Evolutionary conservation across 345 rosid species (phyloP), one percentile per base, ranked within the genome.

Genomic region (Crucihimalaya himalaica): DNA sequence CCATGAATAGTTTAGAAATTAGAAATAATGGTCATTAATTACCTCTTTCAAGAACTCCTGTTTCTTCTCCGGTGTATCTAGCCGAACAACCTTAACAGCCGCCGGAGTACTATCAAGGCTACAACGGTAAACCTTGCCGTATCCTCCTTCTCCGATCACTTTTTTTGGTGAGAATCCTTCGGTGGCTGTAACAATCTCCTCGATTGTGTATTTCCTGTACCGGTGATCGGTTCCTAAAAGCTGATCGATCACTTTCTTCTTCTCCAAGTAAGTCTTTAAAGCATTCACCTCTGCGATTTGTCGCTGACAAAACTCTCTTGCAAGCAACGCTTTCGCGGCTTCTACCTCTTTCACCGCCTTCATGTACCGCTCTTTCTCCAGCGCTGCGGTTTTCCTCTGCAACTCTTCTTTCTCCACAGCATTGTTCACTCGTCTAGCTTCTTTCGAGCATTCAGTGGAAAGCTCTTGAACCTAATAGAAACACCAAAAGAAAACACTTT

Each of bases 11-110:
- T n/a, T n/a, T n/a, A n/a, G n/a, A n/a, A n/a, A n/a, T n/a, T n/a
- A n/a, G n/a, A n/a, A n/a, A n/a, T n/a, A n/a, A n/a, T n/a, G n/a
- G 34, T 32, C 9, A 34, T 34, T 35, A 35, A 4, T 1, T 40
- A 93, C 98, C 98, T 93, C 96, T 84, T 64, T 87, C 63, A 89
- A 83, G 76, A 93, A 93, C 71, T 93, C 98, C 27, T 85, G 85
- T 80, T 84, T 84, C 81, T 85, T 85, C 68, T 83, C 82, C 18
- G 80, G 64, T 5, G 86, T 73, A 83, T 86, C 91, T 18, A 85
- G 21, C 37, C 66, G 54, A 52, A 93, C 85, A 80, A 85, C 86
- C 78, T 93, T 93, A 48, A 91, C 83, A 78, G 98, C 98, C 0
- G 81, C 97, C n/a, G 93, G 93, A 23, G 92, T 89, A 63, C 81